Evolutionary conservation across 2,329 filamentous ascomycete genomes (phyloP), one percentile per base, ranked within the genome.

Genomic region (Dothidotthia symphoricarpi): DNA sequence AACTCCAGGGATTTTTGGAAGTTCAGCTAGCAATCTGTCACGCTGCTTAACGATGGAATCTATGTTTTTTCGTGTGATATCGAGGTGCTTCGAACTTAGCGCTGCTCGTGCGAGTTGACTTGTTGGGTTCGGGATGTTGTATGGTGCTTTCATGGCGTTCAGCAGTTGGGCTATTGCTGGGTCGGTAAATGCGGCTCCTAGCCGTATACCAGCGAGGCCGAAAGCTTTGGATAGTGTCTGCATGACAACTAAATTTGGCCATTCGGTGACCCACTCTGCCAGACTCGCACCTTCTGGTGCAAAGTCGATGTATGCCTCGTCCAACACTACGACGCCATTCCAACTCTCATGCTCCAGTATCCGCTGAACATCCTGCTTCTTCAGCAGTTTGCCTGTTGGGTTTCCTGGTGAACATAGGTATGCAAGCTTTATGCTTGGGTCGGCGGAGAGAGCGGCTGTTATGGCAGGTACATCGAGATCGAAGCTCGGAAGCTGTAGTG

Each of bases 141-240:
- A 98, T 0, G 93, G 93, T 0, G 93, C 91, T 70, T 97, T 97
- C 59, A 98, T 76, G 63, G 78, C 89, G 71, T 98, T 98, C 38
- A 98, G 76, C 10, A 98, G 74, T 12, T 71, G 69, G 2, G 91
- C 89, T 46, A 98, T 83, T 5, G 81, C 76, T 0, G 82, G 75
- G 8, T 82, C 79, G 4, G 87, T 79, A 63, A 96, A 98, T 1
- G 88, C 88, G 6, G 83, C 86, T 31, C 93, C 93, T 1, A 98
- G 76, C 12, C 93, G 78, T 62, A 98, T 95, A 34, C 91, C 93
- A 3, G 93, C 93, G 60, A 98, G 79, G 17, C 93, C 93, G 61
- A 98, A 98, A 0, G 89, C 93, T 68, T 98, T 98, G 58, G 87
- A 95, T n/a, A 97, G 77, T 1, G 93, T 98, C 74, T 98, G 93